Conservation (phyloP, 116 monocot species). For the Iris pallida region DNA sequence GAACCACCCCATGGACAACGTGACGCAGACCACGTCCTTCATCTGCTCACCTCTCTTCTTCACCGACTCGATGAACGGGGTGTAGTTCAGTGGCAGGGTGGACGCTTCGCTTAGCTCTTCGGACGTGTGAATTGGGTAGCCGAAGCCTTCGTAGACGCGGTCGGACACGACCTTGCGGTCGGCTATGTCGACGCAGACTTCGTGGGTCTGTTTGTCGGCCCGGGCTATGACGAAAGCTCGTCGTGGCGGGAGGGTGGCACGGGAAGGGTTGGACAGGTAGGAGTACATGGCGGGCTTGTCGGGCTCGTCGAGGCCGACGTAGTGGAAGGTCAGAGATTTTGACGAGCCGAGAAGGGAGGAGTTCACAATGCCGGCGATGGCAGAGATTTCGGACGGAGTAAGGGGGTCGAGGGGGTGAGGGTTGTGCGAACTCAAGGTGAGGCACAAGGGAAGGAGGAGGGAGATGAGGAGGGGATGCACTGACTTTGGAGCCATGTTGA, state of each 20-base stretch:
- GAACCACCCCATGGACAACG: slow-evolving; percentile 61
- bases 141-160: slow-evolving; percentile 30
- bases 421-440: neutral
- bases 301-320: slow-evolving; percentile 56
- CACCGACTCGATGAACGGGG: slow-evolving; percentile 58
- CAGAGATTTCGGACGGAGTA: slow-evolving; percentile 26
- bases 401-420: slow-evolving; percentile 46
- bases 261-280: neutral
- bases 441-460: slow-evolving; percentile 5
- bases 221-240: slow-evolving; percentile 46
- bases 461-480: slow-evolving; percentile 3
- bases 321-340: slow-evolving; percentile 45
- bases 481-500: too few relatives aligned
- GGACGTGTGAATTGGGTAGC: slow-evolving; percentile 33
- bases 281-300: slow-evolving; percentile 33
- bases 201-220: slow-evolving; percentile 27
- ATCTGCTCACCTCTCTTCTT: slow-evolving; percentile 26
- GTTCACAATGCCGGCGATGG: slow-evolving; percentile 16
- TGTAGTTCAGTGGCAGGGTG: slow-evolving; percentile 37
- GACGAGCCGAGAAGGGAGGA: slow-evolving; percentile 20
- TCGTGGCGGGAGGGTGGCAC: slow-evolving; percentile 11
- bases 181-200: slow-evolving; percentile 39
- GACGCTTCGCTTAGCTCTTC: slow-evolving; percentile 35
- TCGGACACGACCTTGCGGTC: slow-evolving; percentile 27
- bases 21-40: slow-evolving; percentile 43